These are phyloP conservation scores for Peniophora sp. DNA, from an alignment of 1,284 basidiomycete species.

Conservation along the genomic window DNA sequence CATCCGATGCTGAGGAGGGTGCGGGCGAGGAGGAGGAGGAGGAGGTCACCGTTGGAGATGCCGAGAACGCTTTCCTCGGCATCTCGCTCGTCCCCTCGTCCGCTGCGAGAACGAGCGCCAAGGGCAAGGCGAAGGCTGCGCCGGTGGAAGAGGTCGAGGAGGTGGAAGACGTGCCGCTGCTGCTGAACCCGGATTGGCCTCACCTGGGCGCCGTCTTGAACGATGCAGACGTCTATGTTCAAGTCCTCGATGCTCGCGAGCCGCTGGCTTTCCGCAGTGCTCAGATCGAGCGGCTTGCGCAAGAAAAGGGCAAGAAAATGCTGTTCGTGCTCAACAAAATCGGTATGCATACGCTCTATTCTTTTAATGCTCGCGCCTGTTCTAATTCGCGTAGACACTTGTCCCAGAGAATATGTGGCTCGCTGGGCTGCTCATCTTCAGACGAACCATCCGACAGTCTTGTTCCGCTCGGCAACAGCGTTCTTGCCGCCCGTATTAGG, in stretches of 20 bases:
- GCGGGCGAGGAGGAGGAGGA: conserved; percentile 20
- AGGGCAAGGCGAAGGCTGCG: no score
- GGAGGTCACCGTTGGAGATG: no score
- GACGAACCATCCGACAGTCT: conserved; percentile 60
- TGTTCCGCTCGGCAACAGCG: conserved; percentile 76
- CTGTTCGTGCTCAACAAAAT: conserved; percentile 82
- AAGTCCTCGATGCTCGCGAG: conserved; percentile 85
- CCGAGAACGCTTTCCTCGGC: no score
- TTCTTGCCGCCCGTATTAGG: conserved; percentile 38
- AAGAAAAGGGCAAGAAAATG: conserved; percentile 43
- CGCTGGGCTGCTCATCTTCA: conserved; percentile 74
- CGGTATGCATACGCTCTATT: conserved; percentile 38
- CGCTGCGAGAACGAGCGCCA: no score
- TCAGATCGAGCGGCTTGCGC: conserved; percentile 54
- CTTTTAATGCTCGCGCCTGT: not conserved
- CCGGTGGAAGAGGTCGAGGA: conserved; percentile 30
- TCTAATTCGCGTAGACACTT: conserved; percentile 54
- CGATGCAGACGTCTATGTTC: conserved; percentile 76
- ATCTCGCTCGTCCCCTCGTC: no score
- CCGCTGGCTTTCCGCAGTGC: conserved; percentile 64
- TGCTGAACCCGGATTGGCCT: conserved; percentile 63
- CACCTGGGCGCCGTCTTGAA: conserved; percentile 71
- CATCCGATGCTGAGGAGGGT: conserved; percentile 21
- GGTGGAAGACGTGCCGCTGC: conserved; percentile 35
- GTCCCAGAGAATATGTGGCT: conserved; percentile 74